phyloP scores from a whole-genome alignment of 768 basidiomycete species.

The Arthromyces matolae region DNA sequence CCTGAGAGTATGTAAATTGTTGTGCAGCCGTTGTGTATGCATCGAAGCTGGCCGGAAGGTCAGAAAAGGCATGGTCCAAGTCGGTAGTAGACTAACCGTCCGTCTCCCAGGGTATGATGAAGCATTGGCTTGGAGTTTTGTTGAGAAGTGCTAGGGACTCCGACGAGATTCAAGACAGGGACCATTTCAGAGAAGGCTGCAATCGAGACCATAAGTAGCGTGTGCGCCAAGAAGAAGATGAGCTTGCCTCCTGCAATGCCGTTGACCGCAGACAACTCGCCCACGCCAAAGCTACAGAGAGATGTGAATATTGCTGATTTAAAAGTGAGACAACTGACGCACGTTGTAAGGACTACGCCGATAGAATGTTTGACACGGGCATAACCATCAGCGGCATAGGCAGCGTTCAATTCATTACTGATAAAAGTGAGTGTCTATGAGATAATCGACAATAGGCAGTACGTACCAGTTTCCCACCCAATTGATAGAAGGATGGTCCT shows the following conservation, averaged over 20 bases:
- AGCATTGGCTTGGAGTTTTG: conserved; percentile 10
- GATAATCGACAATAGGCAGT: too few relatives aligned
- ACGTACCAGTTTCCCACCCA: conserved; percentile 85
- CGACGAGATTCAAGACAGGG: conserved; percentile 85
- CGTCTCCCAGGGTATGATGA: conserved; percentile 14
- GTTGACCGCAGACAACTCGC: conserved; percentile 84
- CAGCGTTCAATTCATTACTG: conserved; percentile 82
- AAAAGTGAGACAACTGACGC: conserved; percentile 12
- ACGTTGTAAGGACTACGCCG: conserved; percentile 79
- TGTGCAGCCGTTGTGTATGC: conserved; percentile 74
- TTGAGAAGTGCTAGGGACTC: conserved; percentile 26
- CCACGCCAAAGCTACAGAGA: conserved; percentile 76
- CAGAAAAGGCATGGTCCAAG: background rate
- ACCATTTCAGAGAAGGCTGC: conserved; percentile 84
- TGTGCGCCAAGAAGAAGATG: background rate
- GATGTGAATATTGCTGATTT: background rate
- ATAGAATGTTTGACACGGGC: conserved; percentile 79
- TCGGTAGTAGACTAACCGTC: conserved; percentile 4
- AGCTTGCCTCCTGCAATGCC: conserved; percentile 70
- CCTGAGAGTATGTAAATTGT: conserved; percentile 72
- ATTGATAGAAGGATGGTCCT: conserved; percentile 70
- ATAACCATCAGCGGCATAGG: conserved; percentile 93
- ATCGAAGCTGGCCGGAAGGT: conserved; percentile 50
- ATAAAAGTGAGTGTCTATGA: background rate
- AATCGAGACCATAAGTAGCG: background rate